Evolutionary conservation across 176 grass and related monocot species (phyloP), one percentile per base, ranked within the genome.

Genomic region (Ananas comosus): DNA sequence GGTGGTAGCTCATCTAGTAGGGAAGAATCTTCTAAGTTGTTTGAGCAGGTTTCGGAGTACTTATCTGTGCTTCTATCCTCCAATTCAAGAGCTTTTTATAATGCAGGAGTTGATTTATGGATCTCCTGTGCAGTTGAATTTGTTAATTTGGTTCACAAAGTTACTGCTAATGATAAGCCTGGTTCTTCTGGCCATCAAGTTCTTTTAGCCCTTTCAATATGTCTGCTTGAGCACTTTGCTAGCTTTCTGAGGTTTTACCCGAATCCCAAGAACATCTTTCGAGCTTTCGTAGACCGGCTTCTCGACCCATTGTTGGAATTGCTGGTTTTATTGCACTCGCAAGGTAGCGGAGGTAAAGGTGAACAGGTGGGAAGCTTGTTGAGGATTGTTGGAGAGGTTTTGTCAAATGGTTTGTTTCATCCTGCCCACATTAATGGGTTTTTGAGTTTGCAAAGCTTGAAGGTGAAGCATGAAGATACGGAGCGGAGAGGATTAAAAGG

Each of bases 191-290:
- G 58, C 54, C 65, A 53, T 19, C 57, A 75, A 75, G 51, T 83
- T 66, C 49, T 83, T 76, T 71, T 52, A 50, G 71, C 77, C 42
- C 74, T 99, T 88, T 74, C 69, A 66, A 57, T 76, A 71, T 85
- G 79, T 79, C 71, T 99, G 29, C 82, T 99, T 7, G 82, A 79
- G 75, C 80, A 99, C 68, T 91, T 93, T 74, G 79, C 87, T 68
- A 79, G 75, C 52, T 99, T 93, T 66, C 74, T 99, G 49, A 85
- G 85, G 56, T 93, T 86, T 66, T 79, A 91, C 47, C 82, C 89
- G 74, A 99, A 91, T 71, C 94, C 89, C 8, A 99, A 89, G 80
- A 92, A 97, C 81, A 72, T 99, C 76, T 91, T 93, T 84, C 69
- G 83, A 72, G 66, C 72, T 56, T 99, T 99, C 80, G 78, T 91